Base-by-base conservation (phyloP, 805 yeast genomes). In the Hanseniaspora hatyaiensis region DNA sequence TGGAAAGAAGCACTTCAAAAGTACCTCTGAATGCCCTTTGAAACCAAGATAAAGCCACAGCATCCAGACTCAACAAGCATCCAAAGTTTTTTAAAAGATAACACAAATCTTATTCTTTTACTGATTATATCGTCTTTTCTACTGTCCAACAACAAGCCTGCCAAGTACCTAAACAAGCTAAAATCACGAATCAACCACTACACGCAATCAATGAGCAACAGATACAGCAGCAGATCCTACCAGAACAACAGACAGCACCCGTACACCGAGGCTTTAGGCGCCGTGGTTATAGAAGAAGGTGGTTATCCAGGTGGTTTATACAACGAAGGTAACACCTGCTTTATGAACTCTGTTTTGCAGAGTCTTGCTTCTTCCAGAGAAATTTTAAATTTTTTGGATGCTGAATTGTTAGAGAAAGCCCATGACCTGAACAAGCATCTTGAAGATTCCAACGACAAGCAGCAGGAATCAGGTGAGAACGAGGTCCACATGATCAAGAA, bases 271-370 rank as follows among this genome's bases (percentile, higher is more conserved):
- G 51, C 51, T 11, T 34, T 49, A 22, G 34, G 42, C 26, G 32
- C 47, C 12, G 46, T 49, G 19, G 79, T 80, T n/a, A 51, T 72
- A 47, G 67, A 68, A 41, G 67, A 71, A 47, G 89, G 89, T 50
- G 88, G 88, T 1, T 74, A 73, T 46, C 74, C 85, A 29, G 96
- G 95, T 22, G 96, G 96, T 1, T 70, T 88, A 31, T 72, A 75
- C 50, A 88, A 88, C 60, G 95, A 85, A 53, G 96, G 96, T 12
- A 88, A 88, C 59, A 86, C 96, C 0, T 88, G 96, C 62, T 88
- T 88, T 57, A 86, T 87, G 94, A 88, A 88, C 64, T 77, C 87
- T 20, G 96, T 88, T 1, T 62, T 88, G 23, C 96, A 88, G 61
- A 74, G 83, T 15, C 64, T 87, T 49, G 87, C 95, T 0, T 80